Conservation (phyloP, 2,329 filamentous ascomycete genomes). For the Exophiala lecanii-corni region DNA sequence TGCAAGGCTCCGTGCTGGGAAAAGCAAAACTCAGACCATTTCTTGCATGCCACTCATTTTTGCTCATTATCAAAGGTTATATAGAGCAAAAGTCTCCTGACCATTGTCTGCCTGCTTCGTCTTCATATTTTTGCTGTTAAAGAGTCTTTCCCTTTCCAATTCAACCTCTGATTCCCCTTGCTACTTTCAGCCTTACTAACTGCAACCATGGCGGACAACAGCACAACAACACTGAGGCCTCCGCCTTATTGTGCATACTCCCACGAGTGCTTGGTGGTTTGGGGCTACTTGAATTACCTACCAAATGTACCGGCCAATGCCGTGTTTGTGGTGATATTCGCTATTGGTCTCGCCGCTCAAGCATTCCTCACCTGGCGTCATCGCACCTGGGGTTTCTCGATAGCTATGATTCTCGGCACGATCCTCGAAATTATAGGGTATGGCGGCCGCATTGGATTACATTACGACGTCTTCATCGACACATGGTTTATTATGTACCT, state of each 20-base stretch:
- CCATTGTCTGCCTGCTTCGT: too few species aligned
- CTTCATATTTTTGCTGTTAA: too few species aligned
- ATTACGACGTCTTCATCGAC: conserved; percentile 36
- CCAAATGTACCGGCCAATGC: conserved; percentile 4
- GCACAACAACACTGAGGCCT: background rate
- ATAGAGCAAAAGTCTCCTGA: too few species aligned
- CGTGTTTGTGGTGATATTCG: conserved; percentile 2
- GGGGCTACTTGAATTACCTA: conserved; percentile 6
- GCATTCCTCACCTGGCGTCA: background rate
- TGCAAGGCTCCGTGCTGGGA: too few species aligned
- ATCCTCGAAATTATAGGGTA: conserved; percentile 57
- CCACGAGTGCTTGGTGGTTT: conserved; percentile 4
- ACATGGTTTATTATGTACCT: conserved; percentile 14
- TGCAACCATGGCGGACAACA: conserved; percentile 7
- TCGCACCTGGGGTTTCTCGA: conserved; percentile 36
- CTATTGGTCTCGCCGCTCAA: conserved; percentile 1
- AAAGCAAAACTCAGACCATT: too few species aligned
- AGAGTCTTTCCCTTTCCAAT: background rate
- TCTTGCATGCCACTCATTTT: too few species aligned
- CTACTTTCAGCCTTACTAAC: too few species aligned
- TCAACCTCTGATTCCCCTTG: background rate
- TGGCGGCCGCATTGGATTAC: conserved; percentile 51
- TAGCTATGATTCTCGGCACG: conserved; percentile 51
- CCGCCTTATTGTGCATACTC: conserved; percentile 6
- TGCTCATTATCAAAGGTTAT: too few species aligned